Evolutionary conservation across 768 basidiomycete species (phyloP), one percentile per base, ranked within the genome.

Genomic region (Tricholoma flavovirens): DNA sequence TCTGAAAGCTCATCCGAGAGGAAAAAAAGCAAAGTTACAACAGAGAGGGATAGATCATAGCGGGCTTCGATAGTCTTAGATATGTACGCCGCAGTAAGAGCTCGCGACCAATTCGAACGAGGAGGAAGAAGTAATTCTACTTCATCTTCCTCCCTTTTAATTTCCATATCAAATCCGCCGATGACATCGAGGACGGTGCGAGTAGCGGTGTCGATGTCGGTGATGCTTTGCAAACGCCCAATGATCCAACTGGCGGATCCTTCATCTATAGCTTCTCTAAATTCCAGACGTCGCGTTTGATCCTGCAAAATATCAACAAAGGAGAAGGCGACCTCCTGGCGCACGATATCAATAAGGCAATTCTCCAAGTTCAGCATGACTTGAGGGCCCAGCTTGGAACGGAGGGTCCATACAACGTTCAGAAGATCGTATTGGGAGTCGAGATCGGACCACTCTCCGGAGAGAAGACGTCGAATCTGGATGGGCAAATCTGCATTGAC

Each of bases 131-230:
- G 72, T 7, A 78, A 63, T 46, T 83, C 83, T 15, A 79, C 77
- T 61, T 90, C 88, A 29, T 88, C 85, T 60, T 87, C 86, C 68
- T 93, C 91, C 59, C 74, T 73, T 68, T 93, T 93, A 57, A 91
- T 80, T 26, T 81, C 78, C 60, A 76, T 72, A 61, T 89, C 87
- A 62, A 88, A 83, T 26, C 83, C 84, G 40, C 86, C 87, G 53
- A 91, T 82, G 49, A 85, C 75, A 66, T 91, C 87, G 46, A 91
- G 78, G 30, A 79, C 77, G 48, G 75, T 75, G 50, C 80, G 77
- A 40, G 80, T 76, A 14, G 80, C 80, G 11, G 72, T 72, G 59
- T 86, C 80, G 26, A 88, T 66, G 62, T 87, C 77, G 45, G 75
- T 70, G 43, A 87, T 67, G 40, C 75, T 79, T 61, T 82, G 78